A percentile compares a stretch with the other conserved stretches of the same genome.
phyloP scores from a whole-genome alignment of 352 stramenopile species.

The Phytophthora pisi region DNA sequence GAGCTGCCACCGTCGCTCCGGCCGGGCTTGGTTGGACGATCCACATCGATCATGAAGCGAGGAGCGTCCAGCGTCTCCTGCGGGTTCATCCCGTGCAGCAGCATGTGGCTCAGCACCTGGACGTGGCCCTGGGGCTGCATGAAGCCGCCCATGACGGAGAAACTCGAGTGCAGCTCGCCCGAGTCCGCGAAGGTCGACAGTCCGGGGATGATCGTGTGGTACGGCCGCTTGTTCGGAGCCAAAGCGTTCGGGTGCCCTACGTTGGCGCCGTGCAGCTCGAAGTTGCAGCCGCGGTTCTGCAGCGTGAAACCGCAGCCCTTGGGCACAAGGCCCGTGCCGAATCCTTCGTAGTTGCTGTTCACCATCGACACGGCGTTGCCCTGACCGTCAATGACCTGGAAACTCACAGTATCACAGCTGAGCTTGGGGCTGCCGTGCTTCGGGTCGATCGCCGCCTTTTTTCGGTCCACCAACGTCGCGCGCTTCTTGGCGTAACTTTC shows the following conservation, averaged over 20 bases:
- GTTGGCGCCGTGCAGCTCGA: conserved; percentile 76
- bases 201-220: conserved; percentile 98
- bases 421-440: conserved; percentile 64
- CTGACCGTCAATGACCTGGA: conserved; percentile 94
- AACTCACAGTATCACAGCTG: conserved; percentile 93
- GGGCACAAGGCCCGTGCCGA: conserved; percentile 95
- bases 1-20: conserved; percentile 53
- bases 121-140: conserved; percentile 98
- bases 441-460: conserved; percentile 57
- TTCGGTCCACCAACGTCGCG: conserved; percentile 45
- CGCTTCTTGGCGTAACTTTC: conserved; percentile 71
- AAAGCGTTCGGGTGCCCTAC: conserved; percentile 92
- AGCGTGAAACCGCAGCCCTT: conserved; percentile 94
- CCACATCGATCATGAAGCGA: conserved; percentile 93
- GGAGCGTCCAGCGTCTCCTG: conserved; percentile 93
- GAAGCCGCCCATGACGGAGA: conserved; percentile 92
- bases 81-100: conserved; percentile 81
- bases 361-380: conserved; percentile 98
- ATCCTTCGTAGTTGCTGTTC: conserved; percentile 98
- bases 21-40: conserved; percentile 53
- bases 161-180: conserved; percentile 91
- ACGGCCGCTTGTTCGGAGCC: conserved; percentile 92
- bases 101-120: conserved; percentile 93
- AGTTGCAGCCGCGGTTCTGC: conserved; percentile 97
- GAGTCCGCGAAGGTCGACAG: conserved; percentile 90